phyloP scores from a whole-genome alignment of 2,329 filamentous ascomycete species.

The Elsinoe fawcettii region DNA sequence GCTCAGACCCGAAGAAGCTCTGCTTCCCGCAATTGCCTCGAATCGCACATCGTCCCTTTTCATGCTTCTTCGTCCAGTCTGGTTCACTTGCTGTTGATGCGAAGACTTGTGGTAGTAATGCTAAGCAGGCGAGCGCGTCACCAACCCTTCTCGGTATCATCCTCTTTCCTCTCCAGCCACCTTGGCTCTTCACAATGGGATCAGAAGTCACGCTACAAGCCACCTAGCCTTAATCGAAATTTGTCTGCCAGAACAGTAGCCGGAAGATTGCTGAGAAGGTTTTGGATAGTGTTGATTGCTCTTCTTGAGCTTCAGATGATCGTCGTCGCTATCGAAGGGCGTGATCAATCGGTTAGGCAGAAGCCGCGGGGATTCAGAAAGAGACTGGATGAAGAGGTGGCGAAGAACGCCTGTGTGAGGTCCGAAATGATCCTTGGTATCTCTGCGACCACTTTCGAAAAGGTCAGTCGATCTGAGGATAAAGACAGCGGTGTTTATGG shows the following conservation, averaged over 20 bases:
- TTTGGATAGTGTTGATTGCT: background rate
- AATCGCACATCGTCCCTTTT: slow-evolving; percentile 81
- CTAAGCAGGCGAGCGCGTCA: background rate
- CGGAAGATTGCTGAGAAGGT: background rate
- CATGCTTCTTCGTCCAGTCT: slow-evolving; percentile 51
- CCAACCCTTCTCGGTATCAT: slow-evolving; percentile 2
- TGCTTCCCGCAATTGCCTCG: slow-evolving; percentile 87
- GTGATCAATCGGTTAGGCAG: slow-evolving; percentile 1
- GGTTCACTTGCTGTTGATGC: slow-evolving; percentile 3
- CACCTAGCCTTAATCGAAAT: too few relatives aligned
- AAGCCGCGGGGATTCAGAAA: background rate
- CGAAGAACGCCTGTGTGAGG: background rate
- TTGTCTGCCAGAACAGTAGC: too few relatives aligned
- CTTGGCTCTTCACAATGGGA: background rate
- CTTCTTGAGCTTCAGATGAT: background rate
- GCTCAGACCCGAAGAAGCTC: slow-evolving; percentile 77
- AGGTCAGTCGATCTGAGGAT: background rate
- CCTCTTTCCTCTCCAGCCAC: slow-evolving; percentile 3
- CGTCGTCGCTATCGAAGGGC: background rate
- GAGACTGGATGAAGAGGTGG: background rate
- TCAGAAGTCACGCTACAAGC: background rate
- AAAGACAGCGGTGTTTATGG: background rate
- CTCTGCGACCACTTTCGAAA: slow-evolving; percentile 1
- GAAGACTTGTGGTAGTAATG: background rate
- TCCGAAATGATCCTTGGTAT: background rate